A percentile compares a stretch with the other conserved stretches of the same genome.
phyloP scores from a whole-genome alignment of 352 stramenopile species.

The Phytopythium sindhum region DNA sequence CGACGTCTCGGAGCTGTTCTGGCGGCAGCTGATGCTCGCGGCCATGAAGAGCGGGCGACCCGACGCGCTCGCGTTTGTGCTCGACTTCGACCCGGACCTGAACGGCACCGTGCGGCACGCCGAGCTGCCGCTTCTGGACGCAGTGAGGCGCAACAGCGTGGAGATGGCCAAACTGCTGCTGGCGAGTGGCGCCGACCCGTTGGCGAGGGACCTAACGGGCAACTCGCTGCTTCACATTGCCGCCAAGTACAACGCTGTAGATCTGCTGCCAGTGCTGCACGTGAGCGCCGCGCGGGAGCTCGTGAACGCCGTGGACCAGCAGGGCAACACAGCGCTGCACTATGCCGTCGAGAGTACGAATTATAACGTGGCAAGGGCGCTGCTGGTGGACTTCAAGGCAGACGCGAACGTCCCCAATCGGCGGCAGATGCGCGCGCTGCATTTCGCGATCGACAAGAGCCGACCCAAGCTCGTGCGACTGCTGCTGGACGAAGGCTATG shows the following conservation, averaged over 20 bases:
- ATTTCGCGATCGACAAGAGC: constrained; percentile 26
- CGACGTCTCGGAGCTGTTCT: constrained; percentile 23
- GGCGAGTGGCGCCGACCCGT: constrained; percentile 17
- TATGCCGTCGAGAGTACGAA: constrained; percentile 24
- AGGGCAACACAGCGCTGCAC: constrained; percentile 30
- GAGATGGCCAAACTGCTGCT: constrained; percentile 28
- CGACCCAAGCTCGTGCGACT: constrained; percentile 18
- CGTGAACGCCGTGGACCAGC: constrained; percentile 21
- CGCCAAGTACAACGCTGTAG: constrained; percentile 21
- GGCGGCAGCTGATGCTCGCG: constrained; percentile 18
- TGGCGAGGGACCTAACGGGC: constrained; percentile 17
- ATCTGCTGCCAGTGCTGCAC: constrained; percentile 17
- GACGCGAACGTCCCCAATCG: constrained; percentile 23
- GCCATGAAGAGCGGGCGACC: constrained; percentile 21
- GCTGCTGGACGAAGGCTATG: constrained; percentile 21
- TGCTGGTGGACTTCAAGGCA: constrained; percentile 16
- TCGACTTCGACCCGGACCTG: constrained; percentile 28
- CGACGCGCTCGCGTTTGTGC: constrained; percentile 25
- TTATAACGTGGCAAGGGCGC: constrained; percentile 10
- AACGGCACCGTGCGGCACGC: constrained; percentile 22
- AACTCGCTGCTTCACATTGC: constrained; percentile 33
- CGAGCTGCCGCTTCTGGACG: constrained; percentile 30
- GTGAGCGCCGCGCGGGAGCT: constrained; percentile 15
- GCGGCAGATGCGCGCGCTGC: constrained; percentile 15
- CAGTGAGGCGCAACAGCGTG: constrained; percentile 14